These are phyloP conservation scores for Plasmodium gonderi DNA, from an alignment of 169 alveolate species.

Conservation along the genomic window DNA sequence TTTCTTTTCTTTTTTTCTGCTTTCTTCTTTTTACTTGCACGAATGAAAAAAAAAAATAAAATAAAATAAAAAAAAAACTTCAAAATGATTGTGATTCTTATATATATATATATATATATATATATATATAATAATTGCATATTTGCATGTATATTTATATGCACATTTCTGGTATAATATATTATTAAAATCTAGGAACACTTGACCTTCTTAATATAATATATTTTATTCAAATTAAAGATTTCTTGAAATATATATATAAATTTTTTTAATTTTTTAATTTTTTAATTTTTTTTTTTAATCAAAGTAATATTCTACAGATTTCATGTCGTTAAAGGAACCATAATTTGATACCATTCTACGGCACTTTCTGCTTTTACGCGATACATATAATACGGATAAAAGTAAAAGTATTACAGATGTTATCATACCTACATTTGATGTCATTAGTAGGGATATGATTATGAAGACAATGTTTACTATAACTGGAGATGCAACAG, in stretches of 20 bases:
- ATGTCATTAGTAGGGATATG: neutral
- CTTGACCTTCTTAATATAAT: neutral
- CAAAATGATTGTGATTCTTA: neutral
- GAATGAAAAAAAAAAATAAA: neutral
- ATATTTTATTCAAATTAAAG: neutral
- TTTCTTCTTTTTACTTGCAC: neutral
- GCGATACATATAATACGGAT: neutral
- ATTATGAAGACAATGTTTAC: constrained; percentile 2
- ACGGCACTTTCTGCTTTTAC: neutral
- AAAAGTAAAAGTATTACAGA: neutral
- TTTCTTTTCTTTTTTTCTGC: neutral
- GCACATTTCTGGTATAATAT: neutral
- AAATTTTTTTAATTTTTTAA: neutral
- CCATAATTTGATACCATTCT: neutral
- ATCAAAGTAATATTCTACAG: neutral
- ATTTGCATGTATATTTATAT: neutral
- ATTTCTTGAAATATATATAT: neutral
- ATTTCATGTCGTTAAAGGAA: neutral
- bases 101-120: neutral
- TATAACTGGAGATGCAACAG: neutral
- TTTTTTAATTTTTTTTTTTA: neutral
- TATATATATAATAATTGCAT: neutral
- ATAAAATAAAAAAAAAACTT: neutral
- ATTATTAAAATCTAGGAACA: neutral
- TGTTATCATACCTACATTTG: neutral